These are phyloP conservation scores for Catenaria anguillulae DNA, from an alignment of 371 early-diverging fungal species.

Conservation along the genomic window DNA sequence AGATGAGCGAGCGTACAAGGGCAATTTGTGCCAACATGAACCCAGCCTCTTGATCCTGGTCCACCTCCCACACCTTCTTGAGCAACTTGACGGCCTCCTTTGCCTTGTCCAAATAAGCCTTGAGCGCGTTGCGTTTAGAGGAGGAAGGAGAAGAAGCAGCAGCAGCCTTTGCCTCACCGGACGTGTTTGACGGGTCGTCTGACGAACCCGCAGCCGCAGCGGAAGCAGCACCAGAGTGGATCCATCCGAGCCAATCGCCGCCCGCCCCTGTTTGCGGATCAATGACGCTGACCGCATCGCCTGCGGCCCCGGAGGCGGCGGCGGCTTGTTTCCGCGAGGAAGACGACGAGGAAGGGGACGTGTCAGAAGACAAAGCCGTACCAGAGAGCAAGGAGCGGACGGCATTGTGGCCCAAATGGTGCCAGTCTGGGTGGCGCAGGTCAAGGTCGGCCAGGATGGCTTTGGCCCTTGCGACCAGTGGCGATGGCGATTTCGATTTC, in stretches of 20 bases:
- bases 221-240: too few species aligned
- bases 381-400: neutral
- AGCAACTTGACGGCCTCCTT: constrained; percentile 18
- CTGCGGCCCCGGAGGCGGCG: too few species aligned
- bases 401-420: neutral
- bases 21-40: constrained; percentile 36
- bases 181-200: neutral
- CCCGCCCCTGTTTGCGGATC: too few species aligned
- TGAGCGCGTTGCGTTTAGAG: too few species aligned
- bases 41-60: constrained; percentile 29
- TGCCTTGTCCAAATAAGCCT: neutral
- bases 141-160: too few species aligned
- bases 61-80: constrained; percentile 19
- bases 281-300: too few species aligned
- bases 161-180: too few species aligned
- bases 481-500: neutral
- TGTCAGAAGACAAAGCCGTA: neutral
- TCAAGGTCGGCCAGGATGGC: constrained; percentile 4
- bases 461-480: neutral
- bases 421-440: constrained; percentile 5
- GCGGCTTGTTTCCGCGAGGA: too few species aligned
- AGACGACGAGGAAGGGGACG: neutral
- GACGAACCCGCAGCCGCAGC: neutral
- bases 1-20: constrained; percentile 26
- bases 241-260: too few species aligned